Percentiles rank a stretch among this genome's conserved stretches.
Evolutionary conservation across 108 stramenopile genomes (phyloP).

Genomic region (Mediolabrus comicus): DNA sequence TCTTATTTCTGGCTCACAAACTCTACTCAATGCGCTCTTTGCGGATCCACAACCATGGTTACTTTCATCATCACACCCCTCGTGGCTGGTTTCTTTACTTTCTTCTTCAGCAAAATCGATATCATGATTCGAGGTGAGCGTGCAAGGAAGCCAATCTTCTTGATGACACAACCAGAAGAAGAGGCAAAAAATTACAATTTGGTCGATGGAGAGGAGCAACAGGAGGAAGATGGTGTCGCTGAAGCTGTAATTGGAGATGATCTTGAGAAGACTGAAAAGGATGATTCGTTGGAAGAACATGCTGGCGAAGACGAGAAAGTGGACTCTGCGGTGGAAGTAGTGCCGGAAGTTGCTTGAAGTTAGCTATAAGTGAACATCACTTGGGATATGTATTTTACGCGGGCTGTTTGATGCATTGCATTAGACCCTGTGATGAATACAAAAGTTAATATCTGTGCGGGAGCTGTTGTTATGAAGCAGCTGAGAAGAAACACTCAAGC

Average conservation of each 20-base stretch:
- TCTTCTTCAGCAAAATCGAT: conserved; percentile 65
- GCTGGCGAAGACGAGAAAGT: conserved; percentile 2
- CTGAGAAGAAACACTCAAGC: conserved; percentile 3
- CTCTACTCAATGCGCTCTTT: conserved; percentile 66
- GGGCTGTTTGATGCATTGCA: background rate
- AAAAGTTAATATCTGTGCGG: no score
- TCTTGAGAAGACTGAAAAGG: conserved; percentile 10
- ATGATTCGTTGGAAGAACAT: background rate
- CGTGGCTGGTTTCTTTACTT: conserved; percentile 44
- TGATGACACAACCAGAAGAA: conserved; percentile 1
- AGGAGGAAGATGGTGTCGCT: background rate
- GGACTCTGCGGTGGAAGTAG: background rate
- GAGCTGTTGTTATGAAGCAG: background rate
- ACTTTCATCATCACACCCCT: conserved; percentile 76
- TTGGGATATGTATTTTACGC: no score
- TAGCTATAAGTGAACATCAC: background rate
- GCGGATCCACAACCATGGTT: conserved; percentile 71
- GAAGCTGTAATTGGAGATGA: conserved; percentile 5
- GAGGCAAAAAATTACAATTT: conserved; percentile 30
- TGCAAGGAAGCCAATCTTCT: conserved; percentile 54
- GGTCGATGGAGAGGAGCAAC: conserved; percentile 12
- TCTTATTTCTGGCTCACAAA: conserved; percentile 81
- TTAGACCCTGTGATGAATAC: background rate
- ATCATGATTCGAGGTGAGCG: conserved; percentile 61
- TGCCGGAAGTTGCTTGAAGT: background rate